Base-by-base conservation (phyloP, 2,329 filamentous ascomycete genomes). In the Cladosporium velox region DNA sequence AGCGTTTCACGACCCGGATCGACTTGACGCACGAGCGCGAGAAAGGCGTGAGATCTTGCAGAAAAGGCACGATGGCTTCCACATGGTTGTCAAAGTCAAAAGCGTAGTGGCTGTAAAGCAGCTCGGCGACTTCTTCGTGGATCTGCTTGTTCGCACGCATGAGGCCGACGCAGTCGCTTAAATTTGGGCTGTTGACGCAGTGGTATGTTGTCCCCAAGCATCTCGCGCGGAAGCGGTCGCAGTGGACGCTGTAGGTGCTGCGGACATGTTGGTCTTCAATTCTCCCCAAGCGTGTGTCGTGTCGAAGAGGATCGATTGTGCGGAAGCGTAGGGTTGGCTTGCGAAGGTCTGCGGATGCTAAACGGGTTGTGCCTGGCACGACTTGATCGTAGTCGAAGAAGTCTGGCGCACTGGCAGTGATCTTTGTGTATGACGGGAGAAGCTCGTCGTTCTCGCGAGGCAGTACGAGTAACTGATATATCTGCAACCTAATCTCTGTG, bases 21-120 rank as follows among this genome's bases (percentile, higher is more conserved):
- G 81, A 79, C 34, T 79, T 78, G 66, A 89, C 76, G 57, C 84
- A 77, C 11, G 75, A 73, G 38, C 84, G 80, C 2, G 84, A 82
- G 21, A 74, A 70, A 1, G 82, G 79, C 2, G 84, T 85, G 38
- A 88, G 80, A 72, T 89, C 86, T 35, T 79, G 77, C 47, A 90
- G 78, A 72, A 89, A 89, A 0, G 87, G 86, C 0, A 84, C 80
- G 6, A 87, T 81, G 18, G 87, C 85, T 75, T 89, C 87, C 69
- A 89, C 79, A 75, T 86, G 81, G 58, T 81, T 80, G 67, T 83
- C 84, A 73, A 90, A 90, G 71, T 85, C 83, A 74, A 89, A 89
- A 0, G 79, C 78, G 72, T 88, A 85, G 65, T 74, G 78, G 8
- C 78, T 79, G 75, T 89, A 90, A 3, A 90, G 77, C 18, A 86